Base-by-base conservation (phyloP, 2,329 filamentous ascomycete species). In the Fusarium xyrophilum region DNA sequence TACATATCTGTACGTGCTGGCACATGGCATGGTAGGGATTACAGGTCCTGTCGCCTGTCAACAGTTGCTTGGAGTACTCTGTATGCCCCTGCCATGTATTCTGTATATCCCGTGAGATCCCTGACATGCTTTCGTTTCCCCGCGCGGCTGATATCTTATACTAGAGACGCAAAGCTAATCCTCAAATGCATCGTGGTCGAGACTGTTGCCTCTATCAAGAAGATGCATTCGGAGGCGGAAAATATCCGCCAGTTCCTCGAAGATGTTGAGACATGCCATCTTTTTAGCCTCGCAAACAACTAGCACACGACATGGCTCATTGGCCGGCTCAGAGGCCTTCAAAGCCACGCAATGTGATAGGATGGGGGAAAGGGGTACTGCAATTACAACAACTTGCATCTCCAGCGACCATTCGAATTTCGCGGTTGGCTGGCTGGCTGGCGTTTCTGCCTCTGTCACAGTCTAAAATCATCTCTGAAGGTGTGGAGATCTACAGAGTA, bases 131-230 rank as follows among this genome's bases (percentile, higher is more conserved):
- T 35, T 32, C 40, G 44, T 50, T 52, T 56, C 54, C 53, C 55
- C 59, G 53, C 59, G 46, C 44, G 43, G 36, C 44, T 64, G 38
- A 42, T 40, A 42, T 60, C 30, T 56, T 39, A 44, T 50, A 36
- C n/a, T 50, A 63, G 58, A 68, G 52, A 62, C 50, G 52, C 46
- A 60, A 69, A 55, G 52, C 68, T 69, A 59, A 69, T 56, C 54
- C 65, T 65, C 39, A 63, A 58, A 55, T 57, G 40, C 46, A 52
- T 50, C 35, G 33, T 59, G 56, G 57, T 62, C 65, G 52, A 60
- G 47, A 47, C 52, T 63, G 55, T 55, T 56, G 59, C 67, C 52
- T 60, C 59, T 52, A 43, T 57, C 42, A 25, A 67, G 54, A 47
- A 67, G 65, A 43, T 50, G 38, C 39, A 14, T 64, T 57, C 7